Evolutionary conservation across 129 eudicot species (phyloP).

Genomic region (Calendula officinalis): DNA sequence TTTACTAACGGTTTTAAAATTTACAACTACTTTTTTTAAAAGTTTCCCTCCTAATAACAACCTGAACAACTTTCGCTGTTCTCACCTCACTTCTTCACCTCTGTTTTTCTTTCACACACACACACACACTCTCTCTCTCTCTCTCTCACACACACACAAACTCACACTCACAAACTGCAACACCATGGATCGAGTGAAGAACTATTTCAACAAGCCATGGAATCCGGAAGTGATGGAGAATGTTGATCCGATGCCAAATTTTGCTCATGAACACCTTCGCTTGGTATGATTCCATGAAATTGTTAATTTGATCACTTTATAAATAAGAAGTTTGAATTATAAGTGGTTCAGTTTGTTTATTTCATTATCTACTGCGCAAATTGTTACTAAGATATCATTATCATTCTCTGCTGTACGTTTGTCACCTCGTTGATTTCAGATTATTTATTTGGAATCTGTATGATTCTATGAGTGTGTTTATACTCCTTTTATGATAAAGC

Average conservation of each 20-base stretch:
- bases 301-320: no score
- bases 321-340: not conserved
- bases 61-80: not conserved
- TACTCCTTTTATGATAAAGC: not conserved
- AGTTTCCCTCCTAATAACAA: slow-evolving; percentile 6
- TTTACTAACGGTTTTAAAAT: not conserved
- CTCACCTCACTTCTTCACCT: not conserved
- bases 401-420: not conserved
- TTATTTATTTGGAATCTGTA: not conserved
- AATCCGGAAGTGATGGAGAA: not conserved
- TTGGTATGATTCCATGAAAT: not conserved
- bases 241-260: not conserved
- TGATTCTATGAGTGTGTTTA: not conserved
- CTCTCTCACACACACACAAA: not conserved
- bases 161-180: not conserved
- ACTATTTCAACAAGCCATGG: slow-evolving; percentile 1
- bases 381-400: not conserved
- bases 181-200: not conserved
- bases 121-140: slow-evolving; percentile 2
- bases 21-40: not conserved
- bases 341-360: not conserved
- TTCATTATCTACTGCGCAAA: not conserved
- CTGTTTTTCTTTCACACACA: not conserved
- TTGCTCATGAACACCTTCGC: not conserved
- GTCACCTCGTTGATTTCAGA: not conserved